Conservation (phyloP, 2,329 filamentous ascomycete genomes). For the Trichoderma sp. region DNA sequence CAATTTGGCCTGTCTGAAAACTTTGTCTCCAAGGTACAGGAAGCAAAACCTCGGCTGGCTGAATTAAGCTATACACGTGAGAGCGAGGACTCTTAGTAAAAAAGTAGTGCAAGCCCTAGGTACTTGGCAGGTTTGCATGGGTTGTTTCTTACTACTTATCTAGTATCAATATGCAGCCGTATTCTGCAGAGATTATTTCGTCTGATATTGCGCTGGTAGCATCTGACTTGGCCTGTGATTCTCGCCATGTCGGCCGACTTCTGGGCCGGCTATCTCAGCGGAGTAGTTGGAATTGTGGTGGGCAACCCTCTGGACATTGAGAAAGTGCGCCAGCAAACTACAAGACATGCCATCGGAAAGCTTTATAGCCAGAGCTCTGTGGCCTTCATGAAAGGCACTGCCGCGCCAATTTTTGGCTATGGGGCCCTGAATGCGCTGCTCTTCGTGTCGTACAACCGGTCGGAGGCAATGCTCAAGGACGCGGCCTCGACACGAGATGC, state of each 20-base stretch:
- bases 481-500: constrained; percentile 46
- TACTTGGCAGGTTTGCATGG: constrained; percentile 10
- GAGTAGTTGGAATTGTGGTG: constrained; percentile 82
- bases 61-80: not conserved
- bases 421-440: constrained; percentile 89
- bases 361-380: constrained; percentile 40
- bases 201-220: not conserved
- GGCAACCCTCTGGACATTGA: constrained; percentile 81
- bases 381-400: constrained; percentile 65
- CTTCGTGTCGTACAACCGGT: constrained; percentile 88
- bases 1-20: not conserved
- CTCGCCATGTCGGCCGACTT: constrained; percentile 82
- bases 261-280: constrained; percentile 89
- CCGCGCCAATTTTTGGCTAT: constrained; percentile 86
- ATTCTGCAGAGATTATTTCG: not conserved
- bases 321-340: constrained; percentile 70
- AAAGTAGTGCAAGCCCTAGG: constrained; percentile 8
- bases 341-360: constrained; percentile 29
- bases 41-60: not conserved
- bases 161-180: not conserved
- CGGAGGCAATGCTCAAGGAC: constrained; percentile 64
- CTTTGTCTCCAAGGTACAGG: not conserved
- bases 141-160: not conserved
- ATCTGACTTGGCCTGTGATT: not conserved
- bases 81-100: not conserved